Evolutionary conservation across 2,329 filamentous ascomycete species (phyloP).

Genomic region (Exserohilum turcica): DNA sequence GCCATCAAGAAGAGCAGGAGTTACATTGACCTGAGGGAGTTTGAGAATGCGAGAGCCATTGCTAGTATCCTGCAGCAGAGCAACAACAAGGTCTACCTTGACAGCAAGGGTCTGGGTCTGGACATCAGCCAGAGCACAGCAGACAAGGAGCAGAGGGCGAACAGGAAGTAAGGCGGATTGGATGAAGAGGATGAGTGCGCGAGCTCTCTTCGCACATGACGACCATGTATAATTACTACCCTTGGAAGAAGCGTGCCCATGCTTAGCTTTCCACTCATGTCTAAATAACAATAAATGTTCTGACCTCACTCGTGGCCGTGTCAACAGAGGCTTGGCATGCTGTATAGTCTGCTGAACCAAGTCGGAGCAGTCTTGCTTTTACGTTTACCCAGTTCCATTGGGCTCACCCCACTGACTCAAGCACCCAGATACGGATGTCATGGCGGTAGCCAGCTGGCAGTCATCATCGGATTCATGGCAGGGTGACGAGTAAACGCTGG

Average conservation of each 20-base stretch:
- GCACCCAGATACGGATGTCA: background rate
- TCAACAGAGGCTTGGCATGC: background rate
- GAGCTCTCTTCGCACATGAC: slow-evolving; percentile 7
- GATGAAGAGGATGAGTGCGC: background rate
- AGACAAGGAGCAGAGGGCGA: slow-evolving; percentile 48
- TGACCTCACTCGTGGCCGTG: background rate
- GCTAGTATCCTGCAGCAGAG: slow-evolving; percentile 86
- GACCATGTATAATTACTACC: slow-evolving; percentile 36
- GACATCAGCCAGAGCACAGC: slow-evolving; percentile 67
- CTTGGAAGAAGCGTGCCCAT: slow-evolving; percentile 21
- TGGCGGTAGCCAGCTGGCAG: too few species aligned
- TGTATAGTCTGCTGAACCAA: background rate
- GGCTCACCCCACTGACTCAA: background rate
- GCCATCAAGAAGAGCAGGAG: slow-evolving; percentile 99
- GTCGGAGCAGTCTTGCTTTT: background rate
- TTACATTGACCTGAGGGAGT: slow-evolving; percentile 96
- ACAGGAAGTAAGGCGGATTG: slow-evolving; percentile 21
- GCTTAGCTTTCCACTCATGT: slow-evolving; percentile 44
- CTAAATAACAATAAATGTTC: slow-evolving; percentile 26
- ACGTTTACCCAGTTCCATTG: background rate
- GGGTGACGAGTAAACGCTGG: background rate
- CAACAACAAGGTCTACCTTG: slow-evolving; percentile 92
- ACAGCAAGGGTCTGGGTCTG: slow-evolving; percentile 86
- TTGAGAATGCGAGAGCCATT: slow-evolving; percentile 92
- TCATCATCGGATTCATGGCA: background rate